phyloP scores from a whole-genome alignment of 2,329 filamentous ascomycete genomes.

The Tolypocladium paradoxum region DNA sequence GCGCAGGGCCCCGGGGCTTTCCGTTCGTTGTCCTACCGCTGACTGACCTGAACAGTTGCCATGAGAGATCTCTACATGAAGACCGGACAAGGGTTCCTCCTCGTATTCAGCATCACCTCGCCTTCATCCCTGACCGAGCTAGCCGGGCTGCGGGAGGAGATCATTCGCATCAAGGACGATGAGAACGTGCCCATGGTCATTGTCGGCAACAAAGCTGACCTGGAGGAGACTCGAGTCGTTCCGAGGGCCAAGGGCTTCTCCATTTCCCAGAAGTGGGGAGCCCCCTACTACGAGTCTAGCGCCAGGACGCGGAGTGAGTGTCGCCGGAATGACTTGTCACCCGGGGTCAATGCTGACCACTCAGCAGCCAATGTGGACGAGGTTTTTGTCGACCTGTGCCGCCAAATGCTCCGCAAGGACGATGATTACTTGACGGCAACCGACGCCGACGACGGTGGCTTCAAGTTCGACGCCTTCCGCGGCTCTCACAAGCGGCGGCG shows the following conservation, averaged over 20 bases:
- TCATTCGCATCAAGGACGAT: conserved; percentile 84
- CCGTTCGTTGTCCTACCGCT: background rate
- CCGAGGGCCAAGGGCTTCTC: conserved; percentile 70
- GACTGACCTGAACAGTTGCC: conserved; percentile 30
- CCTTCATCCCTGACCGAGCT: conserved; percentile 75
- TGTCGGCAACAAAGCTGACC: conserved; percentile 83
- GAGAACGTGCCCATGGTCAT: conserved; percentile 79
- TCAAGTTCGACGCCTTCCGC: conserved; percentile 27
- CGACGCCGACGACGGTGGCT: conserved; percentile 26
- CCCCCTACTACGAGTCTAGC: conserved; percentile 85
- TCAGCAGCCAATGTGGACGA: conserved; percentile 70
- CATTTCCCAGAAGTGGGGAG: conserved; percentile 78
- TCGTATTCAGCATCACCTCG: conserved; percentile 88
- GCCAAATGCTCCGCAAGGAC: conserved; percentile 71
- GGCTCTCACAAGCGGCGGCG: conserved; percentile 17
- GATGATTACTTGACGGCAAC: conserved; percentile 28
- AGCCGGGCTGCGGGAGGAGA: conserved; percentile 72
- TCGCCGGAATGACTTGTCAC: background rate
- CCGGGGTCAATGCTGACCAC: conserved; percentile 11
- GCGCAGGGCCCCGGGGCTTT: background rate
- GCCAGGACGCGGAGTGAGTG: conserved; percentile 60
- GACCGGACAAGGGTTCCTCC: conserved; percentile 79
- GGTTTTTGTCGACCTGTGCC: conserved; percentile 74
- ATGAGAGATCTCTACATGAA: conserved; percentile 87
- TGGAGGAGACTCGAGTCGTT: conserved; percentile 76